Conservation (phyloP, 805 yeast species). For the Kuraishia borneana region DNA sequence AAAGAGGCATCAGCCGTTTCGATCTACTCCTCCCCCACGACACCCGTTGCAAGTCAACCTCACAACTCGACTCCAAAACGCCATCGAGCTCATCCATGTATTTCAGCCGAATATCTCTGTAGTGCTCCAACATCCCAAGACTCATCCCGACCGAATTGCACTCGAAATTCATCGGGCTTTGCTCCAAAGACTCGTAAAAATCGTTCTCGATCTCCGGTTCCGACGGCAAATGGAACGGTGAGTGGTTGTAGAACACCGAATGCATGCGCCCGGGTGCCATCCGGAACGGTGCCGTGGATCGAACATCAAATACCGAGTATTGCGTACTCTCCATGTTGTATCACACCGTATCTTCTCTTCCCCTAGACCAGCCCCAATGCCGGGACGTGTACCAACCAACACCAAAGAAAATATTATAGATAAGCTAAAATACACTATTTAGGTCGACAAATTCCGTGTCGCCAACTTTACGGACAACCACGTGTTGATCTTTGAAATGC, state of each 20-base stretch:
- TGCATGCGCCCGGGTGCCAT: neutral
- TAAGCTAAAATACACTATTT: too few relatives aligned
- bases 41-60: neutral
- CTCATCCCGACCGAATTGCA: neutral
- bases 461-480: constrained; percentile 25
- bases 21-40: too few relatives aligned
- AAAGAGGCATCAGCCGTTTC: neutral
- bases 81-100: neutral
- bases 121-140: neutral
- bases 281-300: too few relatives aligned
- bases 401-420: too few relatives aligned
- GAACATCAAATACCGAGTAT: too few relatives aligned
- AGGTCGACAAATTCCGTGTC: neutral
- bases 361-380: too few relatives aligned
- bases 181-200: neutral
- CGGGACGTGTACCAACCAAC: too few relatives aligned
- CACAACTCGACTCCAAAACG: neutral
- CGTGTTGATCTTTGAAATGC: constrained; percentile 34
- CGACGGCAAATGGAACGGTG: neutral
- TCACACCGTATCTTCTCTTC: too few relatives aligned
- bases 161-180: neutral
- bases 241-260: neutral
- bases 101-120: neutral
- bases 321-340: too few relatives aligned
- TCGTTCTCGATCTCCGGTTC: neutral